Evolutionary conservation across 805 yeast genomes (phyloP), one percentile per base, ranked within the genome.

Genomic region (Cyberlindnera petersonii): DNA sequence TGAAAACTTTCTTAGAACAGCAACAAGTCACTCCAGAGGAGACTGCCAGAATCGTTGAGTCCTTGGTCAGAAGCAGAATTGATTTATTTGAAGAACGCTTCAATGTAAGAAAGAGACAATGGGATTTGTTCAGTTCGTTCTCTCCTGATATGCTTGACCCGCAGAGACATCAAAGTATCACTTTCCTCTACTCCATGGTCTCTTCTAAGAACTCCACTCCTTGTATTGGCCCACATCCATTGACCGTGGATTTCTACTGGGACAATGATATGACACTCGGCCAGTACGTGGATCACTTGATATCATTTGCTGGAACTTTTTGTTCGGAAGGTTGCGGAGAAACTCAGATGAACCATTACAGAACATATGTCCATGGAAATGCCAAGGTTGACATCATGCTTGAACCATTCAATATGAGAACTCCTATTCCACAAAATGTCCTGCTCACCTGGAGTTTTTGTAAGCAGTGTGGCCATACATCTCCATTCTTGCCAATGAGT

Each of bases 371-470:
- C 13, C 96, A 89, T 60, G 96, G 95, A 0, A 66, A 73, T 30
- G 95, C 91, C 2, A 82, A 86, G 44, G 72, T 93, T 11, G 95
- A 83, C 52, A 80, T 89, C 26, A 70, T 77, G 13, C 72, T 87
- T 17, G 95, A 86, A 53, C 70, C 68, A 40, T 68, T 71, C 30
- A 71, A 75, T 18, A 71, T 79, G 20, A 66, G 74, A 13, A 56
- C 78, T 2, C 79, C 83, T 1, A 55, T 76, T 30, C 78, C 78
- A 43, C 43, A 43, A 29, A 74, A 82, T 55, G 78, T 80, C 10
- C 78, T 94, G 29, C 64, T 88, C 38, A 82, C 89, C 67, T 93
- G 98, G 98, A 85, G 95, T 56, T 79, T 74, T 48, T 93, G 99
- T 59, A 85, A 82, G 41, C 71, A 69, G 35, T 93, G 99, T 59